Evolutionary conservation across 768 basidiomycete genomes (phyloP).

Genomic region (Boletellus ananiceps): DNA sequence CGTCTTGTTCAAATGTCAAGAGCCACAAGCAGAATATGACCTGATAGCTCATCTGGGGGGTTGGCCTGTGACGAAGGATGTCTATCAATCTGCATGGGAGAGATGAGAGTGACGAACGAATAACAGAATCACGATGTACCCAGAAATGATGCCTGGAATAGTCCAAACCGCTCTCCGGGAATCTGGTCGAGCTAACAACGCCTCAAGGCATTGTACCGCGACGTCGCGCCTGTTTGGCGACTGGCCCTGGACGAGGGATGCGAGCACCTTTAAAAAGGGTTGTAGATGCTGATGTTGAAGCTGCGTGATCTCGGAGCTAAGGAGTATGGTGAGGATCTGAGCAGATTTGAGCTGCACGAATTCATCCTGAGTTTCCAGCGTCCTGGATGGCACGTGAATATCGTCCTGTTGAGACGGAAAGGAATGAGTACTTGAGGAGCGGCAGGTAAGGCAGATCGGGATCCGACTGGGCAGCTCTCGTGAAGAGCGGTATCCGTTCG

Average conservation of each 20-base stretch:
- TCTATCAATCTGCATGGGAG: constrained; percentile 64
- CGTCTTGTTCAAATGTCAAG: constrained; percentile 81
- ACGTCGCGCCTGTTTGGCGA: constrained; percentile 76
- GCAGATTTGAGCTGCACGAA: constrained; percentile 90
- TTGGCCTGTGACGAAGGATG: constrained; percentile 72
- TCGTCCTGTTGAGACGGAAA: background rate
- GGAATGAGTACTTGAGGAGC: constrained; percentile 55
- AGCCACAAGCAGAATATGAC: constrained; percentile 92
- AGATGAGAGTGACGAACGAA: background rate
- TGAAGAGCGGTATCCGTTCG: constrained; percentile 77
- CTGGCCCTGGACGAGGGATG: constrained; percentile 55
- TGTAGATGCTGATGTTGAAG: constrained; percentile 50
- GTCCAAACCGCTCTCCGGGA: constrained; percentile 79
- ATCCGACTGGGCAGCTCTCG: constrained; percentile 55
- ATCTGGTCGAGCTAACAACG: constrained; percentile 75
- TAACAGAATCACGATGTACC: constrained; percentile 39
- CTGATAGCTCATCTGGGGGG: constrained; percentile 95
- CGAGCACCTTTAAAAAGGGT: constrained; percentile 57
- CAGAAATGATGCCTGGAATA: constrained; percentile 59
- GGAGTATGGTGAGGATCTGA: constrained; percentile 82
- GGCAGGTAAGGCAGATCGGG: constrained; percentile 78
- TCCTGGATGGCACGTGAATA: constrained; percentile 40
- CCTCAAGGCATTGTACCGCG: constrained; percentile 87
- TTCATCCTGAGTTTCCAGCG: constrained; percentile 83
- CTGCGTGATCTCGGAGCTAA: constrained; percentile 53